Base-by-base conservation (phyloP, 768 basidiomycete species). In the Pulveroboletus frians region DNA sequence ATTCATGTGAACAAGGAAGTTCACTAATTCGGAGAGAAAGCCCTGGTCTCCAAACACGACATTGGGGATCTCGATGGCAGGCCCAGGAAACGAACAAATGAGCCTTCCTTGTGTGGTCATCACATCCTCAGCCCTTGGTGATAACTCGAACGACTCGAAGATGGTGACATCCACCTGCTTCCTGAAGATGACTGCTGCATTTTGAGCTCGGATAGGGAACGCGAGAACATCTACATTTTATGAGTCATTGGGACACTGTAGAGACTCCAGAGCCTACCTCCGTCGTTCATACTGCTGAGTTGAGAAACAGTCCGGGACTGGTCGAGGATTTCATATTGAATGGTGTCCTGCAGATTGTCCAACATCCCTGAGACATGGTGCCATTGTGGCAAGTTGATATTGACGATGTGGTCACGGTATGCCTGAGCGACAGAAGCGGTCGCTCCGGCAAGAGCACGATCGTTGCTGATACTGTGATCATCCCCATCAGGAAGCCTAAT, bases 401-500 rank as follows among this genome's bases (percentile, higher is more conserved):
- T 7, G 11, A 27, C 23, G 8, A 63, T n/a, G 13, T 51, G 39
- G 2, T 27, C 8, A 6, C 11, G 14, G 50, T 65, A 73, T 9
- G 50, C 38, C 9, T 27, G 32, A 0, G 66, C 60, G 43, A 45
- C 56, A 6, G 60, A 29, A 0, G 60, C 37, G 1, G 67, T 44
- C 2, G 59, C 48, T 7, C 43, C 32, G 38, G 62, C 55, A 1
- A 76, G 56, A 1, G 59, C 53, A 21, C 53, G 45, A 5, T 75
- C 68, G 6, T 61, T 57, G 10, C 42, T 20, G 43, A 54, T 7
- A 4, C 27, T 49, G 15, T 58, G 49, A 47, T 77, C 74, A 26
- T 26, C 23, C 23, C 23, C 23, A 13, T 68, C 67, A 0, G 76
- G 76, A 5, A 76, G 61, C 34, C 63, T 64, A 1, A 72, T 68